Evolutionary conservation across 768 basidiomycete species (phyloP), one percentile per base, ranked within the genome.

Genomic region (Daedalea quercina): DNA sequence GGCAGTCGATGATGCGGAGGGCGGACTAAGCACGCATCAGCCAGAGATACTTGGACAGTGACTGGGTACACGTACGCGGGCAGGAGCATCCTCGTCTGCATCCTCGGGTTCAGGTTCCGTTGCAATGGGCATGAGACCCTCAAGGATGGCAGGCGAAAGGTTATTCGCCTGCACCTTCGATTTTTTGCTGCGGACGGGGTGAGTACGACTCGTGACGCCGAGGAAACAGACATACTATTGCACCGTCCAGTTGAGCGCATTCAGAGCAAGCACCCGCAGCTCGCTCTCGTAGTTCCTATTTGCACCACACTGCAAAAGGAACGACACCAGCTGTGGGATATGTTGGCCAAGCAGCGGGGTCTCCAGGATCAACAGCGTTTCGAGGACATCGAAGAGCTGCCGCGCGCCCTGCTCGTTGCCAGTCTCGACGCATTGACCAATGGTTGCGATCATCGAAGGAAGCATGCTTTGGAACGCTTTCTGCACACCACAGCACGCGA

Each of bases 281-380:
- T 90, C 92, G 45, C 72, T 69, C 43, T 90, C 89, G 62, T 85
- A 83, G 11, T 73, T 70, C 57, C 77, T 79, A 74, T 95, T 94
- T 28, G 79, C 84, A 52, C 92, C 94, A 41, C 85, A 86, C 44
- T 76, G 76, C 37, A 98, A 79, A 56, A 97, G 84, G 81, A 97
- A 96, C 47, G 89, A 75, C 44, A 88, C 88, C 31, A 98, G 77
- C 55, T 92, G 84, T 42, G 87, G 82, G 25, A 96, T 87, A 67
- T 93, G 87, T 60, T 88, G 89, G 52, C 88, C 81, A 41, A 99
- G 79, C 20, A 98, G 75, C n/a, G 96, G 94, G 20, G 91, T 84
- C 77, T 99, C 96, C 54, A 97, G 82, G 64, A 98, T 95, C 44
- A 95, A 78, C 44, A 98, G 83, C 0, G 92, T 94, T 75, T 98